These are phyloP conservation scores for Juglanconis juglandina DNA, from an alignment of 2,329 filamentous ascomycete genomes.

Conservation along the genomic window DNA sequence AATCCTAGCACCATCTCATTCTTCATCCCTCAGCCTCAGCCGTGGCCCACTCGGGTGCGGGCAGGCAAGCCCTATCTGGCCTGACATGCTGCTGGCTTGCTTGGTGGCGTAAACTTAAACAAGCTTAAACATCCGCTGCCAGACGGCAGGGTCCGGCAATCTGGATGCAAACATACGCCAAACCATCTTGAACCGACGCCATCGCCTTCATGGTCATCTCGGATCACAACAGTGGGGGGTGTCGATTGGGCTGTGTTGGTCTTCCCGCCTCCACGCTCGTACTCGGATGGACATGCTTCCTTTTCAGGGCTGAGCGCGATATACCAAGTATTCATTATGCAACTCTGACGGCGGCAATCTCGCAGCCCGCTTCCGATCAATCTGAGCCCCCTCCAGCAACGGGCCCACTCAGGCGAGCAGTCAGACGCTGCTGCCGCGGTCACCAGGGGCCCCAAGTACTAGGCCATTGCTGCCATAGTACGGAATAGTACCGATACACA, in stretches of 20 bases:
- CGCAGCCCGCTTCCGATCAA: not conserved
- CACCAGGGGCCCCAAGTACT: too few relatives aligned
- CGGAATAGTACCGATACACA: not conserved
- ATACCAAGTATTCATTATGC: not conserved
- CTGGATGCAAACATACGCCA: not conserved
- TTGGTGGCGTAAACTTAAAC: slow-evolving; percentile 16
- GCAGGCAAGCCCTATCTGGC: not conserved
- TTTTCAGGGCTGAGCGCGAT: not conserved
- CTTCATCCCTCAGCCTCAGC: not conserved
- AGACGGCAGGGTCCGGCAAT: slow-evolving; percentile 15
- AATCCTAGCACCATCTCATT: not conserved
- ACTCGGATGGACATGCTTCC: not conserved
- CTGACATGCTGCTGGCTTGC: slow-evolving; percentile 4
- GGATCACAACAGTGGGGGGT: not conserved
- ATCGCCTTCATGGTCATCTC: not conserved
- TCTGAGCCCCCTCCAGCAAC: not conserved
- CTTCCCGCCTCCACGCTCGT: not conserved
- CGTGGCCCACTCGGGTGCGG: not conserved
- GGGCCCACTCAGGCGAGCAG: not conserved
- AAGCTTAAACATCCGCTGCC: slow-evolving; percentile 18
- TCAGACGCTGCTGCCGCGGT: not conserved
- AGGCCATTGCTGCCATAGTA: too few relatives aligned
- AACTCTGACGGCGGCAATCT: not conserved
- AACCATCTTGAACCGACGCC: not conserved
- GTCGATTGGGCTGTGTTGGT: not conserved